Percentiles rank a stretch among this genome's conserved stretches.
phyloP scores from a whole-genome alignment of 768 basidiomycete genomes.

The Butyriboletus loyo region DNA sequence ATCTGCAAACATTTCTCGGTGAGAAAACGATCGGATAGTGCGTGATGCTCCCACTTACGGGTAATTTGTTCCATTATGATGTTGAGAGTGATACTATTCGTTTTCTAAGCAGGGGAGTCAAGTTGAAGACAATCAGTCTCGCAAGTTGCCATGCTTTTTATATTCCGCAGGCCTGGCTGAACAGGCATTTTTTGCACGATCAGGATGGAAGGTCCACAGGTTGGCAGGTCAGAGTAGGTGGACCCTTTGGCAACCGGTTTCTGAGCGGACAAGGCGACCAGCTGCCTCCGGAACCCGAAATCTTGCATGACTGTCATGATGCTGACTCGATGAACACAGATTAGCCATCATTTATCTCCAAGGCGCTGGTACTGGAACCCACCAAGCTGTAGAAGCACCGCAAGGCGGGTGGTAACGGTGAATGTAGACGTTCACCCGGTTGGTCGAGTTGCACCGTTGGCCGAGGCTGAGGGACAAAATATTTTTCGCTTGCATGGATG shows the following conservation, averaged over 20 bases:
- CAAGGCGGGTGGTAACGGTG: too few species aligned
- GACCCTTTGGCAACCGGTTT: constrained; percentile 4
- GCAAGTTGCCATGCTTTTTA: constrained; percentile 8
- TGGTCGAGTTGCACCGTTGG: background rate
- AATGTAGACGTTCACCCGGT: background rate
- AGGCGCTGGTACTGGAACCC: constrained; percentile 11
- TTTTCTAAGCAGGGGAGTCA: background rate
- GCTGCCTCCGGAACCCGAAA: background rate
- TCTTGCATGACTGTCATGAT: background rate
- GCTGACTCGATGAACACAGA: background rate
- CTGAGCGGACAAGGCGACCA: background rate
- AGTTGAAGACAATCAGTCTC: background rate
- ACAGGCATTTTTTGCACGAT: constrained; percentile 4
- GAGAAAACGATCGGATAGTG: background rate
- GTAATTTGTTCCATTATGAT: constrained; percentile 4
- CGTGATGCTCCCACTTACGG: constrained; percentile 7
- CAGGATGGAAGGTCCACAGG: constrained; percentile 18
- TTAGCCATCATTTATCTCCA: background rate
- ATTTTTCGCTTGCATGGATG: background rate
- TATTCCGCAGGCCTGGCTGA: constrained; percentile 12
- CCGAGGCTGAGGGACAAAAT: background rate
- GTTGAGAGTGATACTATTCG: background rate
- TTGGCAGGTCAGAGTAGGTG: constrained; percentile 13
- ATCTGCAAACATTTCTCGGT: constrained; percentile 7
- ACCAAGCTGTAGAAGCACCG: constrained; percentile 22